Conservation (phyloP, 2,329 filamentous ascomycete genomes). For the Lasiodiplodia citricola region DNA sequence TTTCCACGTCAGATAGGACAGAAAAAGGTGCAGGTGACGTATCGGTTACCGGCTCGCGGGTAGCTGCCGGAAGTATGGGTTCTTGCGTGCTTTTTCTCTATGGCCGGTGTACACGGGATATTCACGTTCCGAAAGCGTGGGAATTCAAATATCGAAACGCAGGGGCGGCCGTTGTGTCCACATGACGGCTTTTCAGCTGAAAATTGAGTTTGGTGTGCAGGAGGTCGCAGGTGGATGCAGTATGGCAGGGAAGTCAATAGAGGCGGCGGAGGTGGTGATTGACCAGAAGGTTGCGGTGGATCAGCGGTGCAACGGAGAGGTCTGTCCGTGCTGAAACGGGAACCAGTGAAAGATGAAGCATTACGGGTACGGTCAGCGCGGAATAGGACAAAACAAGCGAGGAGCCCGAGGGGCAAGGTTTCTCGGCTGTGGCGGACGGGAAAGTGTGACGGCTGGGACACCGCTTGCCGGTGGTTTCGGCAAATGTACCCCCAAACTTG, state of each 20-base stretch:
- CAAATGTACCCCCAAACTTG: background rate
- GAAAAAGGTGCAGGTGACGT: background rate
- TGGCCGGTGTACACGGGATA: no score
- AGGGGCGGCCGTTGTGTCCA: no score
- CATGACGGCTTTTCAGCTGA: no score
- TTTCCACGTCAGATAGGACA: no score
- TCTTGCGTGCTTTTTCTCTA: background rate
- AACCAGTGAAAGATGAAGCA: background rate
- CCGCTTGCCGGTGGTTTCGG: background rate
- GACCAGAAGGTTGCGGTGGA: background rate
- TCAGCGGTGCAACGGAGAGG: background rate
- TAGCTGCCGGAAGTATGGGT: background rate
- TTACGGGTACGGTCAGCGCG: background rate
- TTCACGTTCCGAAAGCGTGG: no score
- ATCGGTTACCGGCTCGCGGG: background rate
- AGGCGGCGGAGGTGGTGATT: background rate
- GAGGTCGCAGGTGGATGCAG: no score
- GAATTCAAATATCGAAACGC: no score
- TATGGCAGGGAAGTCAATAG: no score
- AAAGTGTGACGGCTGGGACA: background rate
- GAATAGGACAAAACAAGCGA: background rate
- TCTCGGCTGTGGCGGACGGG: conserved; percentile 6
- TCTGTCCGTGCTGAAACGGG: background rate
- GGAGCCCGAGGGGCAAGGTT: background rate
- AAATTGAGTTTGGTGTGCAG: no score